phyloP scores from a whole-genome alignment of 768 basidiomycete genomes.

The Lyophyllum shimeji region DNA sequence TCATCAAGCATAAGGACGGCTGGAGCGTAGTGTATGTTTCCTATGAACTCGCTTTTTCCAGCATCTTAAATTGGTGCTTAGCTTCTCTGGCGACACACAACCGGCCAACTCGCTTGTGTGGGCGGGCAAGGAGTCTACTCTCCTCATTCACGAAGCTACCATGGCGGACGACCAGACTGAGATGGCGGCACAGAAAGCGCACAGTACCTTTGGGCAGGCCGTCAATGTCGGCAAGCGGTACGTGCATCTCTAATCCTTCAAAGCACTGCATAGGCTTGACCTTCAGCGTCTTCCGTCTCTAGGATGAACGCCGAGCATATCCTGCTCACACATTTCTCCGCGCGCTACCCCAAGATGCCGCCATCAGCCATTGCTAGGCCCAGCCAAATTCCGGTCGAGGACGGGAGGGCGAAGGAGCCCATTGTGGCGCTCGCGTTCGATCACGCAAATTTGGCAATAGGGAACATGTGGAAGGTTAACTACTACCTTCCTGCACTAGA shows the following conservation, averaged over 20 bases:
- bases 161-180: constrained; percentile 83
- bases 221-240: constrained; percentile 73
- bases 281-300: not conserved
- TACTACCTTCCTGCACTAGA: constrained; percentile 73
- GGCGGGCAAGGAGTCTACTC: constrained; percentile 65
- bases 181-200: constrained; percentile 73
- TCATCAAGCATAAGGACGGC: constrained; percentile 65
- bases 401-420: constrained; percentile 29
- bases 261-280: constrained; percentile 7
- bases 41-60: constrained; percentile 39
- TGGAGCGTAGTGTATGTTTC: constrained; percentile 74
- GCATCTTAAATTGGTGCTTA: constrained; percentile 30
- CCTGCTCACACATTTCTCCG: constrained; percentile 95
- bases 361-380: constrained; percentile 36
- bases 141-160: constrained; percentile 94
- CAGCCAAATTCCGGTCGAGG: constrained; percentile 3
- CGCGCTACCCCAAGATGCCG: constrained; percentile 88
- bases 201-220: constrained; percentile 90
- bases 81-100: constrained; percentile 91
- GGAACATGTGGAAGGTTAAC: constrained; percentile 86
- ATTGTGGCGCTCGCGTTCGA: constrained; percentile 81
- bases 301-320: constrained; percentile 87
- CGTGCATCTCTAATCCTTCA: constrained; percentile 17
- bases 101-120: constrained; percentile 68
- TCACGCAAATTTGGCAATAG: constrained; percentile 65